These are phyloP conservation scores for Hypoxylon subgilvum DNA, from an alignment of 495 filamentous ascomycete species.

Conservation along the genomic window DNA sequence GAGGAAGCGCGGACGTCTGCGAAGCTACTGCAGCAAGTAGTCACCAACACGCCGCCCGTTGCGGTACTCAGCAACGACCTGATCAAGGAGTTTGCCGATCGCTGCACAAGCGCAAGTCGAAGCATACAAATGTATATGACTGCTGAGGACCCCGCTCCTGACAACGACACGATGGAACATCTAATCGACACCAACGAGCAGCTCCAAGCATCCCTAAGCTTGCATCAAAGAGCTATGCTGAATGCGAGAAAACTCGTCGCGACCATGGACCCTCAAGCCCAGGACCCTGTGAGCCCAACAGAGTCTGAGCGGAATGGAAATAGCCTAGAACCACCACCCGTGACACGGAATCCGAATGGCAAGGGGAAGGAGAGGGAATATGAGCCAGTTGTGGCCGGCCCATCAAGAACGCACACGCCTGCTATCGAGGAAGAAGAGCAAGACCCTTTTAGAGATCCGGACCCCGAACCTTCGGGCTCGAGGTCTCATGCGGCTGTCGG, in stretches of 20 bases:
- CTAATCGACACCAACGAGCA: conserved; percentile 95
- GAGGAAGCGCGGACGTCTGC: conserved; percentile 90
- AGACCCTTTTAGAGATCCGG: conserved; percentile 57
- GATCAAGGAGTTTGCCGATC: conserved; percentile 88
- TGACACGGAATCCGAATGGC: conserved; percentile 43
- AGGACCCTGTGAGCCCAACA: conserved; percentile 29
- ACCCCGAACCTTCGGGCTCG: conserved; percentile 35
- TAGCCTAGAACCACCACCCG: conserved; percentile 18
- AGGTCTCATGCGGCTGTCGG: conserved; percentile 24
- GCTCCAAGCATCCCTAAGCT: conserved; percentile 74
- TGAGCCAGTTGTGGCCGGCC: conserved; percentile 42
- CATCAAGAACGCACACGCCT: conserved; percentile 46
- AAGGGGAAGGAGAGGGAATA: conserved; percentile 52
- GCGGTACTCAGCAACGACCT: conserved; percentile 84
- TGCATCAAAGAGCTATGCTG: conserved; percentile 81
- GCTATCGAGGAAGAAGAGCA: conserved; percentile 45
- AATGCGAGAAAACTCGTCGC: conserved; percentile 64
- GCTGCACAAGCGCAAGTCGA: conserved; percentile 77
- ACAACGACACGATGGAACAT: conserved; percentile 89
- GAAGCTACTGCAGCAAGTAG: conserved; percentile 85
- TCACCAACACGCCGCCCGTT: conserved; percentile 76
- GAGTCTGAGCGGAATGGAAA: conserved; percentile 34
- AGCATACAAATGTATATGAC: conserved; percentile 85
- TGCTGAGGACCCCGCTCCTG: conserved; percentile 75
- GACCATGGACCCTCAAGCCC: conserved; percentile 15